phyloP scores from a whole-genome alignment of 2,329 filamentous ascomycete genomes.

The Daldinia sp. region DNA sequence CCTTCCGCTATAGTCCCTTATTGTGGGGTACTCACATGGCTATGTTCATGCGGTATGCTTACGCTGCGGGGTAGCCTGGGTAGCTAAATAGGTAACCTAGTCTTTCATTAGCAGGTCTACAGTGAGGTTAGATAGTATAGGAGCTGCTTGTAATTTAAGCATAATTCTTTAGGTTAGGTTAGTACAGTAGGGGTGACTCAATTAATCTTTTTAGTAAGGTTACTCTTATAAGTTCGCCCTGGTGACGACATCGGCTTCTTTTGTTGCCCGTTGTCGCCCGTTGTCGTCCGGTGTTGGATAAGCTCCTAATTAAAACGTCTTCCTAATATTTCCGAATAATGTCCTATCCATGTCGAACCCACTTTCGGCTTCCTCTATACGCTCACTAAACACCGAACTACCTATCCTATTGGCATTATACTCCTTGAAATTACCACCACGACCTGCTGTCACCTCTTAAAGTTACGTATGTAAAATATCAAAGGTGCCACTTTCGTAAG shows the following conservation, averaged over 20 bases:
- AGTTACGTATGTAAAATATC: not conserved
- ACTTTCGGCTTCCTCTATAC: not conserved
- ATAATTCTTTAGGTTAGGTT: no score
- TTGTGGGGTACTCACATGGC: not conserved
- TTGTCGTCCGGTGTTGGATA: not conserved
- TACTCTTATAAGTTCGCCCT: not conserved
- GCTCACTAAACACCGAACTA: not conserved
- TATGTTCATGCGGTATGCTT: slow-evolving; percentile 3
- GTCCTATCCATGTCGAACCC: not conserved
- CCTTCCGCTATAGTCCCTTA: not conserved
- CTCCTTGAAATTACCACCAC: not conserved
- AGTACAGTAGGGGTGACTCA: not conserved
- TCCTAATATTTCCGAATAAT: slow-evolving; percentile 3
- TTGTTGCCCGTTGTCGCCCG: no score
- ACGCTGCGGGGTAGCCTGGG: slow-evolving; percentile 29
- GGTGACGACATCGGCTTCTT: slow-evolving; percentile 2
- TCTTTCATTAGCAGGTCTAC: no score
- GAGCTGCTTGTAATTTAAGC: no score
- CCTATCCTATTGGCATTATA: not conserved
- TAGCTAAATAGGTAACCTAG: not conserved
- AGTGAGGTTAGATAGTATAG: no score
- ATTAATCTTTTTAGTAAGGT: not conserved
- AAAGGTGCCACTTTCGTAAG: not conserved
- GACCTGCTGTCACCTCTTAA: not conserved
- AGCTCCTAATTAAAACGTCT: not conserved